Conservation (phyloP, 2,329 filamentous ascomycete genomes). For the Microcyclosporella mali region DNA sequence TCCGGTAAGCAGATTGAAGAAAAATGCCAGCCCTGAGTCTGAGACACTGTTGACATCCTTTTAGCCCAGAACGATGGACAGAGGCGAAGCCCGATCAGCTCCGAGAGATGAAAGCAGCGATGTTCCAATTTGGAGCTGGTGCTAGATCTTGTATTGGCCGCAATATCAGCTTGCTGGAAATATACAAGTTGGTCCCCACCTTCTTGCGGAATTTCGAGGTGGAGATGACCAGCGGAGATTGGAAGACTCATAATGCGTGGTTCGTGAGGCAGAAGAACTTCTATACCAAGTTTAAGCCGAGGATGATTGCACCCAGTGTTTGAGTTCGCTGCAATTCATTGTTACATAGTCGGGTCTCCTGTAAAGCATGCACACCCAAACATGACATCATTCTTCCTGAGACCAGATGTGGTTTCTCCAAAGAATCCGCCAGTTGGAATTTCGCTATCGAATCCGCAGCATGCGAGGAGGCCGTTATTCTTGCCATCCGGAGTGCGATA, state of each 20-base stretch:
- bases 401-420: slow-evolving; percentile 48
- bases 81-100: slow-evolving; percentile 50
- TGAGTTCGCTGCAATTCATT: too few species aligned
- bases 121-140: slow-evolving; percentile 69
- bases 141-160: slow-evolving; percentile 61
- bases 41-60: too few species aligned
- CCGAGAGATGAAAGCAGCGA: slow-evolving; percentile 61
- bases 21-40: too few species aligned
- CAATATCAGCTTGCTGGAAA: slow-evolving; percentile 44
- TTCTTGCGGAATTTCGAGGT: slow-evolving; percentile 61
- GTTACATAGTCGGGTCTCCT: slow-evolving; percentile 38
- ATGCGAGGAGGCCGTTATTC: slow-evolving; percentile 49
- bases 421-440: slow-evolving; percentile 51
- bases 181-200: slow-evolving; percentile 49
- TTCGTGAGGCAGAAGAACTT: slow-evolving; percentile 46
- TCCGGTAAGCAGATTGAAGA: too few species aligned
- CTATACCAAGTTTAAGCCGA: slow-evolving; percentile 37
- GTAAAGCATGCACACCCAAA: too few species aligned
- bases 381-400: slow-evolving; percentile 52
- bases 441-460: slow-evolving; percentile 47
- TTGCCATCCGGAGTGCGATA: slow-evolving; percentile 49
- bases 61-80: slow-evolving; percentile 64
- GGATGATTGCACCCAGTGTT: slow-evolving; percentile 7
- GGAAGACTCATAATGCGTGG: slow-evolving; percentile 50
- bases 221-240: slow-evolving; percentile 37